phyloP scores from a whole-genome alignment of 192 early-diverging fungal genomes.

The Podila minutissima region DNA sequence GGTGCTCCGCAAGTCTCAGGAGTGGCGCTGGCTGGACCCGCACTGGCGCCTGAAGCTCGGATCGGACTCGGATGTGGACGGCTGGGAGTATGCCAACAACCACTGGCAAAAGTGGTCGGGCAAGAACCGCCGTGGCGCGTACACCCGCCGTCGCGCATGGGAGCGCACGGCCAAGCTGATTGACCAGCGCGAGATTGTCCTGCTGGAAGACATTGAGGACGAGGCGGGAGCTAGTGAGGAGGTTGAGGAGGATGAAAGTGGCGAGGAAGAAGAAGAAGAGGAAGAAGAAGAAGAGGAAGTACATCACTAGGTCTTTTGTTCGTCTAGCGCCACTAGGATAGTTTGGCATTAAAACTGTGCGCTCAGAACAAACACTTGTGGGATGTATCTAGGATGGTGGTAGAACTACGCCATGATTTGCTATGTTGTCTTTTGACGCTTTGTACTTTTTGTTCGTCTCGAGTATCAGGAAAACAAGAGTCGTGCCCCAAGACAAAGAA shows the following conservation, averaged over 20 bases:
- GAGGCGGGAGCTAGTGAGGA: not conserved
- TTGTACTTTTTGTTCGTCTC: too few species aligned
- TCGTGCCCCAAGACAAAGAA: too few species aligned
- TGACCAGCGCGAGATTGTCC: slow-evolving; percentile 52
- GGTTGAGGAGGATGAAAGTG: slow-evolving; percentile 3
- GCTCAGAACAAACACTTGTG: too few species aligned
- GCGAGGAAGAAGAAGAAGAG: slow-evolving; percentile 10
- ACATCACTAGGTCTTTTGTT: too few species aligned
- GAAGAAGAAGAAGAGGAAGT: slow-evolving; percentile 12
- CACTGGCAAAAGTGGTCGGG: slow-evolving; percentile 59
- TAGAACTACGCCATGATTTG: too few species aligned
- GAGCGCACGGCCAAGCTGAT: slow-evolving; percentile 58
- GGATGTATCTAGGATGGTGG: too few species aligned
- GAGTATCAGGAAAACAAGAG: too few species aligned
- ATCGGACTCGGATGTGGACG: slow-evolving; percentile 51
- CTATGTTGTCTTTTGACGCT: too few species aligned
- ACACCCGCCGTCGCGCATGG: slow-evolving; percentile 64
- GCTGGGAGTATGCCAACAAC: slow-evolving; percentile 68
- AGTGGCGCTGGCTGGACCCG: slow-evolving; percentile 61
- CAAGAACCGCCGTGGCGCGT: slow-evolving; percentile 57
- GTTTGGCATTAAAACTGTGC: too few species aligned
- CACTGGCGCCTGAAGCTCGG: slow-evolving; percentile 64
- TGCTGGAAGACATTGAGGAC: slow-evolving; percentile 28
- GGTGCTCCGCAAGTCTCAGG: slow-evolving; percentile 55
- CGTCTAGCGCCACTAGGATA: too few species aligned